phyloP scores from a whole-genome alignment of 768 basidiomycete species.

The Kockovaella imperatae region DNA sequence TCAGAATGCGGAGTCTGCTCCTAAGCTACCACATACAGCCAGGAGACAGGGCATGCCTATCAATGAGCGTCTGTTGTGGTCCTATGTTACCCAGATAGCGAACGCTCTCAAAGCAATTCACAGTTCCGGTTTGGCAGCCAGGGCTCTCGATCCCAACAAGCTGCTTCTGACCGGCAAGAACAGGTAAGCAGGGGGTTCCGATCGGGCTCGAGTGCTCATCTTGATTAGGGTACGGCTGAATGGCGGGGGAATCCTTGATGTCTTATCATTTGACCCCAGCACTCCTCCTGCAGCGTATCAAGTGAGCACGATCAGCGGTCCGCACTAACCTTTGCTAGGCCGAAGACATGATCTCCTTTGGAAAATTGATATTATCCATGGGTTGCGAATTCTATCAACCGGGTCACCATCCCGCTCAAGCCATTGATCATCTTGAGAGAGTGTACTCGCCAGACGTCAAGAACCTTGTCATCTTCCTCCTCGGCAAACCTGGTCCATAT shows the following conservation, averaged over 20 bases:
- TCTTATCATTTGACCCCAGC: slow-evolving; percentile 59
- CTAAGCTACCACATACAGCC: slow-evolving; percentile 46
- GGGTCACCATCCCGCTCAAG: slow-evolving; percentile 61
- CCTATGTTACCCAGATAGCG: slow-evolving; percentile 82
- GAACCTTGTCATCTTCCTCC: slow-evolving; percentile 61
- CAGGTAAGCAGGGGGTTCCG: slow-evolving; percentile 49
- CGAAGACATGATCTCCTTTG: slow-evolving; percentile 82
- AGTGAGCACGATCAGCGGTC: slow-evolving; percentile 5
- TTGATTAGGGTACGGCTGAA: slow-evolving; percentile 64
- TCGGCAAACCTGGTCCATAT: slow-evolving; percentile 60
- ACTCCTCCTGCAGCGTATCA: slow-evolving; percentile 15
- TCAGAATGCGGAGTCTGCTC: slow-evolving; percentile 10
- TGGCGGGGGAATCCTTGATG: slow-evolving; percentile 79
- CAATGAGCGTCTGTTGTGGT: slow-evolving; percentile 80
- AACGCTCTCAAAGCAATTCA: slow-evolving; percentile 81
- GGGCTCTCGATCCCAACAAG: slow-evolving; percentile 78
- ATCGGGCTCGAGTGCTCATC: neutral
- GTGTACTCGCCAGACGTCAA: slow-evolving; percentile 75
- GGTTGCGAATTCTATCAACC: slow-evolving; percentile 63
- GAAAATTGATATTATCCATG: slow-evolving; percentile 69
- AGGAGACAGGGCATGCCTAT: slow-evolving; percentile 50
- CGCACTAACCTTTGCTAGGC: slow-evolving; percentile 48
- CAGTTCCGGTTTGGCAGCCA: slow-evolving; percentile 66
- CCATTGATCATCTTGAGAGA: slow-evolving; percentile 63
- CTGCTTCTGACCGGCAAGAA: slow-evolving; percentile 83